Conservation (phyloP, 139 green algal genomes). For the Picochlorum sp. region DNA sequence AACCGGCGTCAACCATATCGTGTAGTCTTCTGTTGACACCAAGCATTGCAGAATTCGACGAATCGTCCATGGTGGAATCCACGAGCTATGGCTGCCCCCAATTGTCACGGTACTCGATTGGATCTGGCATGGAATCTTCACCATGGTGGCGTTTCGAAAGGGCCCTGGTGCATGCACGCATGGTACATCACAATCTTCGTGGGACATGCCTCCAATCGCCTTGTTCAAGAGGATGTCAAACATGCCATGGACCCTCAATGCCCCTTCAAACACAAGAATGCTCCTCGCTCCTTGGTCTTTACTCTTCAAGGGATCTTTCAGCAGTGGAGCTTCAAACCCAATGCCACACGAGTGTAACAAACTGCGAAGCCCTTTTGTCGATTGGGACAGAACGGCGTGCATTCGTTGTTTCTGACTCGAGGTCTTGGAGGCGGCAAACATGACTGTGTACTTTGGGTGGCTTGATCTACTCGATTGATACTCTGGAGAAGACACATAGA, state of each 20-base stretch:
- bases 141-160: constrained; percentile 37
- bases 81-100: too few species aligned
- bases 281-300: neutral
- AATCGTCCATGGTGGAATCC: too few species aligned
- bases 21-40: too few species aligned
- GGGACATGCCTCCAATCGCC: neutral
- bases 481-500: constrained; percentile 34
- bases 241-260: constrained; percentile 40
- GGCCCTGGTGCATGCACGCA: constrained; percentile 41
- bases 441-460: constrained; percentile 24
- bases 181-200: constrained; percentile 42
- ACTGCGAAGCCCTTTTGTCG: constrained; percentile 22
- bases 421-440: constrained; percentile 43
- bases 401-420: constrained; percentile 16
- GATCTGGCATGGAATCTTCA: neutral
- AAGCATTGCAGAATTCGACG: too few species aligned
- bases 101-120: too few species aligned
- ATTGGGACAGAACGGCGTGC: constrained; percentile 46
- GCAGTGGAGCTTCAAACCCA: constrained; percentile 40
- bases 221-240: constrained; percentile 53
- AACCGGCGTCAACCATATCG: too few species aligned
- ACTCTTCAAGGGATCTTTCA: constrained; percentile 34
- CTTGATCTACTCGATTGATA: constrained; percentile 6
- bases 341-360: constrained; percentile 24
- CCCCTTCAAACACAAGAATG: constrained; percentile 44